phyloP scores from a whole-genome alignment of 768 basidiomycete species.

The Auriscalpium microsporum region DNA sequence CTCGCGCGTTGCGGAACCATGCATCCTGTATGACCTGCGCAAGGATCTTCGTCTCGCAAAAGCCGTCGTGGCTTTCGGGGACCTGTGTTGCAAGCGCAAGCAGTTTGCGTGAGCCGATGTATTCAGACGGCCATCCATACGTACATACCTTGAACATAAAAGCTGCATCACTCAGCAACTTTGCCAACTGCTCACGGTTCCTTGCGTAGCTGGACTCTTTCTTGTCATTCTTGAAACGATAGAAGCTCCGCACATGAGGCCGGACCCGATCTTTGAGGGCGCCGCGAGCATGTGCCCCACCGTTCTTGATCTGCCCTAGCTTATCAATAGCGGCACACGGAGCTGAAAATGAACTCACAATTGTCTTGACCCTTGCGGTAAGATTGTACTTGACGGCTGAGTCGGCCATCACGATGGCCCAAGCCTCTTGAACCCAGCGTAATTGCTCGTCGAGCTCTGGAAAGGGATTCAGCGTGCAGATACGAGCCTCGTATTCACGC shows the following conservation, averaged over 20 bases:
- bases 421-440: constrained; percentile 6
- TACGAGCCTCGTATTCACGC: background rate
- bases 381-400: background rate
- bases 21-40: background rate
- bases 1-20: background rate
- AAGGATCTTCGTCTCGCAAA: background rate
- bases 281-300: background rate
- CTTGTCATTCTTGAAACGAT: background rate
- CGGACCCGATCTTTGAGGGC: background rate
- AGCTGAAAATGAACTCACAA: background rate
- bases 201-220: background rate
- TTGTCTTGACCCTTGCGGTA: background rate
- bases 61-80: background rate
- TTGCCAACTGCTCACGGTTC: background rate
- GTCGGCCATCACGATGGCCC: background rate
- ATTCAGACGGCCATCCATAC: background rate
- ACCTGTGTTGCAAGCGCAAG: background rate
- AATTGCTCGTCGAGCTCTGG: constrained; percentile 13
- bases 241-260: background rate
- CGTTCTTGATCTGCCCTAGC: background rate
- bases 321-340: background rate
- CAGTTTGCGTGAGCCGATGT: background rate
- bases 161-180: background rate
- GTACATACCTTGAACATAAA: background rate
- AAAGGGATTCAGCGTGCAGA: constrained; percentile 14